Conservation (phyloP, 1,284 basidiomycete species). For the Puccinia hordei region DNA sequence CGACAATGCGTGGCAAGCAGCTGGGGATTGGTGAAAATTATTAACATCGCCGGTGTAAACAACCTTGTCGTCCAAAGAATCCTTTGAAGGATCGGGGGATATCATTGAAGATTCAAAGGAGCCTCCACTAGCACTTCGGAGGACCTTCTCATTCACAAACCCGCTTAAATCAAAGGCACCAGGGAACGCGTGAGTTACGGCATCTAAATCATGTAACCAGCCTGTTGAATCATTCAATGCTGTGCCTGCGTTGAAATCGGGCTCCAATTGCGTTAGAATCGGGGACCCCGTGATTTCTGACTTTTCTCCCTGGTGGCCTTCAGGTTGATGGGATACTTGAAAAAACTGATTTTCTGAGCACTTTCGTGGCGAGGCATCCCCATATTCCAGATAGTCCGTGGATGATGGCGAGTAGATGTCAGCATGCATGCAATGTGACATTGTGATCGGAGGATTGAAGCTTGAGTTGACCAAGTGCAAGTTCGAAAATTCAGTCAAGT, state of each 20-base stretch:
- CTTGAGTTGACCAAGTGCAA: conserved; percentile 24
- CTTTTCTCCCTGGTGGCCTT: background rate
- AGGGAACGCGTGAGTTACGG: conserved; percentile 38
- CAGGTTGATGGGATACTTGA: no score
- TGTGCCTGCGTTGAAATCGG: background rate
- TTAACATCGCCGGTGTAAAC: conserved; percentile 33
- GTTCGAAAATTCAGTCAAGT: conserved; percentile 49
- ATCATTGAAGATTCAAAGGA: conserved; percentile 34
- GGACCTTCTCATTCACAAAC: background rate
- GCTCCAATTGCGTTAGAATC: background rate
- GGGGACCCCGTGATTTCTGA: conserved; percentile 10
- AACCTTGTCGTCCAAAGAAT: conserved; percentile 14
- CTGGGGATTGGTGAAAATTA: background rate
- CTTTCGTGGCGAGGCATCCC: background rate
- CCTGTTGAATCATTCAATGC: conserved; percentile 18
- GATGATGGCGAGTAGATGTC: background rate
- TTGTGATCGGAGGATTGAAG: background rate
- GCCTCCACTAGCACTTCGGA: conserved; percentile 22
- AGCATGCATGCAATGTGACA: background rate
- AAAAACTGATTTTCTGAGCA: conserved; percentile 4
- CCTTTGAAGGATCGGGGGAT: conserved; percentile 21
- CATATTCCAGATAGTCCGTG: conserved; percentile 31
- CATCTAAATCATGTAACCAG: conserved; percentile 39
- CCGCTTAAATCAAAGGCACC: conserved; percentile 34
- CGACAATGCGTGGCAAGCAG: background rate